phyloP scores from a whole-genome alignment of 768 basidiomycete species.

The Punctularia strigosozonata region DNA sequence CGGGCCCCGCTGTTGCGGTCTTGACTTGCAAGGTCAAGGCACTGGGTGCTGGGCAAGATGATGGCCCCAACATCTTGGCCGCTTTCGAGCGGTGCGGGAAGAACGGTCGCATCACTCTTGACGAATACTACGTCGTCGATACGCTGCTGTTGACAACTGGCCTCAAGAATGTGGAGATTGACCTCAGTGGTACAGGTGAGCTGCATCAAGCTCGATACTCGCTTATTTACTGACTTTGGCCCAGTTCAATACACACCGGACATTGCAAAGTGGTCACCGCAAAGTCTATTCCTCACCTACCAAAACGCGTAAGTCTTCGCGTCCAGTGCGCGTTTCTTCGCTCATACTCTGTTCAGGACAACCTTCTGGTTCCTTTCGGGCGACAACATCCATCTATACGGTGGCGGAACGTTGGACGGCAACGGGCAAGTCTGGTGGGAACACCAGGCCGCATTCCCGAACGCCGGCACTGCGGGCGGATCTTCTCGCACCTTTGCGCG shows the following conservation, averaged over 20 bases:
- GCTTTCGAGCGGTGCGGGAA: conserved; percentile 20
- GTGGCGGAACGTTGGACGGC: conserved; percentile 34
- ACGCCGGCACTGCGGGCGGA: conserved; percentile 27
- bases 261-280: conserved; percentile 28
- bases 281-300: conserved; percentile 26
- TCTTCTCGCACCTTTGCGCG: conserved; percentile 30
- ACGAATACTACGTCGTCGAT: conserved; percentile 25
- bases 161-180: conserved; percentile 25
- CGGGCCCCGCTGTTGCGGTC: too few species aligned
- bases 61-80: conserved; percentile 22
- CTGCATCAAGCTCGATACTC: too few species aligned
- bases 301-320: conserved; percentile 26
- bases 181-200: conserved; percentile 24
- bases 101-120: conserved; percentile 19
- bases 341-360: conserved; percentile 13
- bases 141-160: conserved; percentile 25
- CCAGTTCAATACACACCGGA: conserved; percentile 25
- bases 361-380: conserved; percentile 30
- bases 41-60: conserved; percentile 22
- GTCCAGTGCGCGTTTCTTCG: neutral
- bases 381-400: conserved; percentile 24
- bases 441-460: conserved; percentile 19
- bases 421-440: conserved; percentile 35
- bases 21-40: conserved; percentile 20
- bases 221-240: conserved; percentile 6